Evolutionary conservation across 768 basidiomycete species (phyloP), one percentile per base, ranked within the genome.

Genomic region (Panaeolus cyanescens): DNA sequence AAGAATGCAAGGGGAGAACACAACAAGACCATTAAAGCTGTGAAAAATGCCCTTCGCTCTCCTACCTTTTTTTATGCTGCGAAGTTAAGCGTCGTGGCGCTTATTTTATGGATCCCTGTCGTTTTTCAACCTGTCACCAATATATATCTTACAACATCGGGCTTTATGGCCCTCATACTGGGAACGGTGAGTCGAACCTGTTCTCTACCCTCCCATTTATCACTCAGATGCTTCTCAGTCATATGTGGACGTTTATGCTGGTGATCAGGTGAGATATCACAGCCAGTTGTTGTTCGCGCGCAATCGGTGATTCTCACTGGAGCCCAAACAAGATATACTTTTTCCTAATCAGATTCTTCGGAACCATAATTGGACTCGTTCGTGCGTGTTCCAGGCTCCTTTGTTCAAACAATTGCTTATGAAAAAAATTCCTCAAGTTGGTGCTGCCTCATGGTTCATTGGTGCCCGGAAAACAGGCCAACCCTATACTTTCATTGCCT

Each of bases 361-460:
- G 73, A 5, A 76, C 72, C 12, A 31, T 67, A 8, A 12, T 71
- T 42, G 77, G 77, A 8, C 63, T 77, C 59, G 65, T 75, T 34
- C 25, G 73, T 74, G 63, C 15, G 66, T 64, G 25, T 31, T n/a
- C 20, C 56, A 31, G 32, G 30, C 17, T 19, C 34, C 54, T 58
- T 36, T 20, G 10, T 8, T 4, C 10, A 20, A 20, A 22, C 31
- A 17, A n/a, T 5, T 36, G 9, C 32, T 28, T 8, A 20, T 37
- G 37, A n/a, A 22, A 10, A 4, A 19, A 17, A 25, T 13, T 20
- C 15, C 42, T 12, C 32, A 69, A 50, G 72, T 73, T 39, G 76
- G 73, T 6, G 70, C 75, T 67, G 75, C 69, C 2, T 70, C 68
- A 8, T 78, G 77, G 77, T 77, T 77, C 56, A 76, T 78, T 19